phyloP scores from a whole-genome alignment of 495 filamentous ascomycete genomes.

The Neurospora sp. region DNA sequence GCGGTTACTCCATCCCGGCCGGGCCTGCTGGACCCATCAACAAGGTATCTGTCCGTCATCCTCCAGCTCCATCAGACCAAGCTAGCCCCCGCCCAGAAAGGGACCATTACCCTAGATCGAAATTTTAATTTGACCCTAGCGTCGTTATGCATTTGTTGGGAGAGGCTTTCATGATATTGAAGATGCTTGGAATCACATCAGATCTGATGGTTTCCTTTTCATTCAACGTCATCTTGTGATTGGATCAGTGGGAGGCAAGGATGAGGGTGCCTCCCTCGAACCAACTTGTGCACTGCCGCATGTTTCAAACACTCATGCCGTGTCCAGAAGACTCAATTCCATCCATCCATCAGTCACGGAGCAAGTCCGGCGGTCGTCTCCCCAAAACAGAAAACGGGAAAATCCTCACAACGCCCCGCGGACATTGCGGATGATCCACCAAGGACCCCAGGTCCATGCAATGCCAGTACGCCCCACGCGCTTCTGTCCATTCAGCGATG shows the following conservation, averaged over 20 bases:
- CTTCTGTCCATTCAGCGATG: background rate
- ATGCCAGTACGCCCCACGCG: slow-evolving; percentile 1
- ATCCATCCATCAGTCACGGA: background rate
- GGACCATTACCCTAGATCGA: background rate
- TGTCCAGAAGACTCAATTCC: background rate
- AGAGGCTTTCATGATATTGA: background rate
- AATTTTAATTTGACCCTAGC: background rate
- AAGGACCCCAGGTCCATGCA: background rate
- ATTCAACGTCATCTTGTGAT: background rate
- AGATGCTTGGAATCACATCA: background rate
- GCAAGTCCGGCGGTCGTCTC: background rate
- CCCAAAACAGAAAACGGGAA: background rate
- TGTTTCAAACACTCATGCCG: background rate
- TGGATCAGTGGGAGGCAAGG: background rate
- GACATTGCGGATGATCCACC: background rate
- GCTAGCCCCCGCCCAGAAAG: background rate
- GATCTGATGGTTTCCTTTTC: background rate
- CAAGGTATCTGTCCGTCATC: background rate
- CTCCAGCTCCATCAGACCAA: background rate
- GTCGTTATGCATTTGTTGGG: background rate
- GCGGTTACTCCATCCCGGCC: background rate
- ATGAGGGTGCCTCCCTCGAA: background rate
- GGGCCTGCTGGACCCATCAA: background rate
- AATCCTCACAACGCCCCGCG: background rate
- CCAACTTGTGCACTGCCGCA: background rate